A percentile compares a stretch with the other conserved stretches of the same genome.
Conservation (phyloP, 345 rosid species). For the Citrus australasica region DNA sequence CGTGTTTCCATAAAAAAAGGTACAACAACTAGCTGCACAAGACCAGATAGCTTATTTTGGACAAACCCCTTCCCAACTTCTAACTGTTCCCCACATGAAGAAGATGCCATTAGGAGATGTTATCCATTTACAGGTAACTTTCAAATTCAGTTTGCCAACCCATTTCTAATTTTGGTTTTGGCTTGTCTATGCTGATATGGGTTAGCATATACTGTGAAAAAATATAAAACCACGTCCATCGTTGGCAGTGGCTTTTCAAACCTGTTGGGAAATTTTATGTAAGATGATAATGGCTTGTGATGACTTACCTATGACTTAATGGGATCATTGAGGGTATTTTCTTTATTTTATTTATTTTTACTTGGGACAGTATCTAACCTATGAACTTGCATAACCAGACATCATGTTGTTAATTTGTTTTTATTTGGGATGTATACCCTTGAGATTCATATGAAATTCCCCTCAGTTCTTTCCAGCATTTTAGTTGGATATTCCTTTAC, state of each 20-base stretch:
- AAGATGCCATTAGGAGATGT: constrained; percentile 77
- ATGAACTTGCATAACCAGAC: not conserved
- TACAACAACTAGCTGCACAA: constrained; percentile 88
- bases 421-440: not conserved
- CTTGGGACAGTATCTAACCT: not conserved
- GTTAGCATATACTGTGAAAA: not conserved
- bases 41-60: constrained; percentile 99
- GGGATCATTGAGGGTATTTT: not conserved
- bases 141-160: not conserved
- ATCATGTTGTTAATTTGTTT: not conserved
- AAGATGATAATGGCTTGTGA: not conserved
- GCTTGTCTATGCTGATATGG: not conserved
- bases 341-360: not conserved
- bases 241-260: not conserved
- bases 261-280: not conserved
- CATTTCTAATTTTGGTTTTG: constrained; percentile 5
- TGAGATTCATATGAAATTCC: not conserved
- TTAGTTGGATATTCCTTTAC: constrained; percentile 1
- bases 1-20: constrained; percentile 42
- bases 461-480: not conserved
- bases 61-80: constrained; percentile 97
- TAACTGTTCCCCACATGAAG: constrained; percentile 80
- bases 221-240: not conserved
- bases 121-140: constrained; percentile 80
- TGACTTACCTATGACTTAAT: not conserved